Conservation (phyloP, 768 basidiomycete species). For the Trametopsis cervina region DNA sequence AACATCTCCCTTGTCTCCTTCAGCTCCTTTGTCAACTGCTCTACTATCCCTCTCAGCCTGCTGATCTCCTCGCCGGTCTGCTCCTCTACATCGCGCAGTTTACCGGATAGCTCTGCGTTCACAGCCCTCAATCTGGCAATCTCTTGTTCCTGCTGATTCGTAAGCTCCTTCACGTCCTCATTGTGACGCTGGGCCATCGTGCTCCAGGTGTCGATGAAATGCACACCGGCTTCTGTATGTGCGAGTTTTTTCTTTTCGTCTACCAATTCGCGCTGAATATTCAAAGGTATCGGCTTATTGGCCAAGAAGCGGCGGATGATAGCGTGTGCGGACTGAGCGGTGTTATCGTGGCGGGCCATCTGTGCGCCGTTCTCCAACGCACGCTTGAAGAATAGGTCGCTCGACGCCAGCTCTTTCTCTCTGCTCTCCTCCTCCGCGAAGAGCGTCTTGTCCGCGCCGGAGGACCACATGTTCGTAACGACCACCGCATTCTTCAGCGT, state of each 20-base stretch:
- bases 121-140: not conserved
- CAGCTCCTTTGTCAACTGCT: not conserved
- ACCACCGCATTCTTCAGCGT: slow-evolving; percentile 22
- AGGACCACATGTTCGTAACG: slow-evolving; percentile 26
- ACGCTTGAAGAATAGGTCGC: slow-evolving; percentile 14
- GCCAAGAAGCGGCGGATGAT: slow-evolving; percentile 11
- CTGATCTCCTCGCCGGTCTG: not conserved
- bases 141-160: not conserved
- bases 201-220: not conserved
- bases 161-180: not conserved
- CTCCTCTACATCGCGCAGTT: not conserved
- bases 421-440: slow-evolving; percentile 8
- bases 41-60: not conserved
- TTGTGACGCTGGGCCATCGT: not conserved
- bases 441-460: slow-evolving; percentile 8
- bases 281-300: slow-evolving; percentile 12
- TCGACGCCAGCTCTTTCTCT: slow-evolving; percentile 14
- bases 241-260: slow-evolving; percentile 12
- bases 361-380: slow-evolving; percentile 14
- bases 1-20: not conserved
- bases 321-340: slow-evolving; percentile 7
- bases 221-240: slow-evolving; percentile 10
- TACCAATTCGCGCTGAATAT: slow-evolving; percentile 18
- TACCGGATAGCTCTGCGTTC: not conserved
- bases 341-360: slow-evolving; percentile 15